phyloP scores from a whole-genome alignment of 2,329 filamentous ascomycete species.

The Botrytis fragariae region DNA sequence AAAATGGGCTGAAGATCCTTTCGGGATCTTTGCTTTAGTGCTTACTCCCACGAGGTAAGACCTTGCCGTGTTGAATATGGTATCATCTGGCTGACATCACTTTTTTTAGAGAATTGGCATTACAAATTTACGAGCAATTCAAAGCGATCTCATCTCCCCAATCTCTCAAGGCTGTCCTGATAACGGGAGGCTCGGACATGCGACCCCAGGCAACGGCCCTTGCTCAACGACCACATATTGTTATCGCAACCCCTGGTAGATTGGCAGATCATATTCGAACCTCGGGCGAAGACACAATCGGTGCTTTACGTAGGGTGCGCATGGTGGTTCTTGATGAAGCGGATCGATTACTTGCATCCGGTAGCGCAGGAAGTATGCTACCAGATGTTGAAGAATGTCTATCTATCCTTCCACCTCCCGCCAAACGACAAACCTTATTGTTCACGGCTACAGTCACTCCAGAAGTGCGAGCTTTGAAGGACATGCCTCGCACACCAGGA shows the following conservation, averaged over 20 bases:
- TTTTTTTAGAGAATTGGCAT: conserved; percentile 71
- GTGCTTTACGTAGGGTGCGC: conserved; percentile 72
- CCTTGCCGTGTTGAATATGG: background rate
- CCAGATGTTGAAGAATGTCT: conserved; percentile 44
- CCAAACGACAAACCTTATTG: conserved; percentile 83
- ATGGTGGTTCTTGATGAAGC: conserved; percentile 96
- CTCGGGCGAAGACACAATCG: conserved; percentile 87
- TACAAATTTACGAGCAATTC: conserved; percentile 96
- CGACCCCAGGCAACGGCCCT: conserved; percentile 82
- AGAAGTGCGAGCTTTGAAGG: conserved; percentile 84
- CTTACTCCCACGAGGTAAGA: conserved; percentile 77
- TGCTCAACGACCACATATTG: conserved; percentile 77
- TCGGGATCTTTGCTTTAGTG: conserved; percentile 84
- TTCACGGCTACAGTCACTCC: conserved; percentile 96
- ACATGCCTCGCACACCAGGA: conserved; percentile 65
- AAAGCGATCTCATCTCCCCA: conserved; percentile 88
- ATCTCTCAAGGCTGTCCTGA: conserved; percentile 80
- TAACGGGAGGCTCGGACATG: conserved; percentile 94
- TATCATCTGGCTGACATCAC: conserved; percentile 23
- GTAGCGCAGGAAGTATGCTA: conserved; percentile 20
- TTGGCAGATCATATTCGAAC: conserved; percentile 90
- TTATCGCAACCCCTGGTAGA: conserved; percentile 91
- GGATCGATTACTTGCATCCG: conserved; percentile 81
- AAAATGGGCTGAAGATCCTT: conserved; percentile 87
- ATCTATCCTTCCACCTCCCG: conserved; percentile 71